Conservation (phyloP, 2,329 filamentous ascomycete species). For the Alternaria brassicae region DNA sequence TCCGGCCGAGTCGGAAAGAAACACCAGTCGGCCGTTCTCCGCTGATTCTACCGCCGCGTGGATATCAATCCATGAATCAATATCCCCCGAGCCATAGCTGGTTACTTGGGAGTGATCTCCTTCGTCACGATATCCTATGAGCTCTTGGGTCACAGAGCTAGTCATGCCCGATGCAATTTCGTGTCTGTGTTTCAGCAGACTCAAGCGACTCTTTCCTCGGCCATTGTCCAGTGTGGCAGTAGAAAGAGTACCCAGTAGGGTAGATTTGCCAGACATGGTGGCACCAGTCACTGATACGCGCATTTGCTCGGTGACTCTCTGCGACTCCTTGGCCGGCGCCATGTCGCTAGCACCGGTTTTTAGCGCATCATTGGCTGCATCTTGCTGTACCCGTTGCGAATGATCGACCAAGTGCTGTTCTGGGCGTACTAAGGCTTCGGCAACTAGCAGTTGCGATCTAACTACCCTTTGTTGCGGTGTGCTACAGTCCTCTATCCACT, state of each 20-base stretch:
- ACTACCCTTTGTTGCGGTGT: slow-evolving; percentile 24
- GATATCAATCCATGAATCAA: slow-evolving; percentile 93
- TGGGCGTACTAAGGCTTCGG: slow-evolving; percentile 87
- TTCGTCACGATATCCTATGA: slow-evolving; percentile 75
- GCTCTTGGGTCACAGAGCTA: slow-evolving; percentile 91
- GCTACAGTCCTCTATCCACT: slow-evolving; percentile 67
- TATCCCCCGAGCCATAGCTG: slow-evolving; percentile 86
- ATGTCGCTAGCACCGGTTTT: neutral
- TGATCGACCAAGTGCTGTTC: slow-evolving; percentile 40
- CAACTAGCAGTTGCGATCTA: slow-evolving; percentile 74
- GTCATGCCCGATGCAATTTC: slow-evolving; percentile 92
- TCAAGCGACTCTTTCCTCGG: slow-evolving; percentile 85
- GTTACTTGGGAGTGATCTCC: slow-evolving; percentile 59
- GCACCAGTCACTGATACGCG: slow-evolving; percentile 87
- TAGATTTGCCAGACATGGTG: slow-evolving; percentile 92
- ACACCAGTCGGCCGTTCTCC: slow-evolving; percentile 76
- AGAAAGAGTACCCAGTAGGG: slow-evolving; percentile 83
- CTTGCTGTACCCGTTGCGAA: slow-evolving; percentile 19
- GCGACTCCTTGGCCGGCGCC: slow-evolving; percentile 10
- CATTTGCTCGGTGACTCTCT: slow-evolving; percentile 65
- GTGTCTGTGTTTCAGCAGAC: slow-evolving; percentile 88
- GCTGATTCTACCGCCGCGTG: slow-evolving; percentile 78
- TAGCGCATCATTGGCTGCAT: neutral
- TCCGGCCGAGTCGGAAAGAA: slow-evolving; percentile 90
- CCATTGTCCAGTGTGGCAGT: slow-evolving; percentile 92